Base-by-base conservation (phyloP, 2,329 filamentous ascomycete genomes). In the Claviceps fusiformis region DNA sequence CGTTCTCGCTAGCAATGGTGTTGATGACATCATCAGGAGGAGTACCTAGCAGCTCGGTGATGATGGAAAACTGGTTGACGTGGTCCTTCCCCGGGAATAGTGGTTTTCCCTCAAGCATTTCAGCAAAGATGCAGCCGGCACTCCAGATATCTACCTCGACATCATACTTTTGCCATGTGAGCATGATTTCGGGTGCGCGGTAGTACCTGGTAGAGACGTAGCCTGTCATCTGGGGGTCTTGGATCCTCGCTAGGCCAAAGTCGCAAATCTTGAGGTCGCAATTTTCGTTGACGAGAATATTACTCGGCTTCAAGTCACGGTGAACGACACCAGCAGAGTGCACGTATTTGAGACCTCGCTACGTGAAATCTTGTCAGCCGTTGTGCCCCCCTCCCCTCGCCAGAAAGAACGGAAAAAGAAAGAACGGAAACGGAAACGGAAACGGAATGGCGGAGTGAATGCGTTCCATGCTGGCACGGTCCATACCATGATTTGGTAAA, bases 101-200 rank as follows among this genome's bases (percentile, higher is more conserved):
- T 37, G 93, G 93, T 75, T 97, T 97, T 68, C 93, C 93, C 74
- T 96, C 92, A 57, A 98, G 80, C 93, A 98, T 98, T 75, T 98
- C 93, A 46, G 93, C 93, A 64, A 98, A 97, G 68, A 98, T 98
- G 73, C 93, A 98, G 58, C 93, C 93, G 19, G 92, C 92, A 69
- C 93, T 97, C 93, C 93, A 98, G 68, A 98, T 95, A 70, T 98
- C 93, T 56, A 98, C 93, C 75, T 97, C 93, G 50, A 97, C 85
- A 64, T 98, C 93, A 73, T 98, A 98, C 76, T 98, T 98, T 77
- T 98, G 93, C 93, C 93, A 98, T 61, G 93, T 97, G 68, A 98
- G 89, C 93, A 98, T 98, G 69, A 98, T 98, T 73, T 98, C 93
- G 19, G 93, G 93, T 9, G 93, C 93, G 66, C 93, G 85, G 79